Conservation (phyloP, 345 rosid species). For the Linum trigynum region DNA sequence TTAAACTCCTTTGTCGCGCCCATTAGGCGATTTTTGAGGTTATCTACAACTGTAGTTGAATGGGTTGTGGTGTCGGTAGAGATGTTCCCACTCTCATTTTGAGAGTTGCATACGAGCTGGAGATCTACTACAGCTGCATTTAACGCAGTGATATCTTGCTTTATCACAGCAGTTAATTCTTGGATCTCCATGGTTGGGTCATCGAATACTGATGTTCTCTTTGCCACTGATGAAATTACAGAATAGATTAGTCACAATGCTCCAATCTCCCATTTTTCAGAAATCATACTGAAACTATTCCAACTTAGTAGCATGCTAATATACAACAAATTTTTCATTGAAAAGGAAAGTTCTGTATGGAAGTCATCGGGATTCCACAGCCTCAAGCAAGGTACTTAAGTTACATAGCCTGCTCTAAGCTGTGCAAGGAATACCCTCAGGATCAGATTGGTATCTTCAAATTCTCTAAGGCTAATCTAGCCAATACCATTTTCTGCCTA, state of each 20-base stretch:
- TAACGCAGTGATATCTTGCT: conserved; percentile 75
- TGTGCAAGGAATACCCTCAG: too few relatives aligned
- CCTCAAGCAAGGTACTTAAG: background rate
- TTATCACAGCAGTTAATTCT: conserved; percentile 61
- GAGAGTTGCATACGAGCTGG: conserved; percentile 56
- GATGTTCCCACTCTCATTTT: conserved; percentile 40
- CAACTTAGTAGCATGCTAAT: background rate
- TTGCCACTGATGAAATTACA: conserved; percentile 43
- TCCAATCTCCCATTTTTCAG: background rate
- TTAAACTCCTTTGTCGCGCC: conserved; percentile 75
- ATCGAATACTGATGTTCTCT: conserved; percentile 79
- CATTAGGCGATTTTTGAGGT: conserved; percentile 70
- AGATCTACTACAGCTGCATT: conserved; percentile 72
- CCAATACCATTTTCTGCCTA: too few relatives aligned
- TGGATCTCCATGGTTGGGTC: conserved; percentile 81
- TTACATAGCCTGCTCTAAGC: background rate
- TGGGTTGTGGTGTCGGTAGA: conserved; percentile 65
- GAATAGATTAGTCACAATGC: background rate
- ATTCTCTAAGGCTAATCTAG: too few relatives aligned
- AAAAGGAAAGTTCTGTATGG: background rate
- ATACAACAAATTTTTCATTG: background rate
- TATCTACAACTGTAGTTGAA: conserved; percentile 70
- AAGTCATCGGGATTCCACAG: background rate
- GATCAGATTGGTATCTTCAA: too few relatives aligned
- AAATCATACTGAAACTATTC: background rate